Percentiles rank a stretch among this genome's conserved stretches.
Conservation (phyloP, 257 asterid genomes). For the Oldenlandia corymbosa region DNA sequence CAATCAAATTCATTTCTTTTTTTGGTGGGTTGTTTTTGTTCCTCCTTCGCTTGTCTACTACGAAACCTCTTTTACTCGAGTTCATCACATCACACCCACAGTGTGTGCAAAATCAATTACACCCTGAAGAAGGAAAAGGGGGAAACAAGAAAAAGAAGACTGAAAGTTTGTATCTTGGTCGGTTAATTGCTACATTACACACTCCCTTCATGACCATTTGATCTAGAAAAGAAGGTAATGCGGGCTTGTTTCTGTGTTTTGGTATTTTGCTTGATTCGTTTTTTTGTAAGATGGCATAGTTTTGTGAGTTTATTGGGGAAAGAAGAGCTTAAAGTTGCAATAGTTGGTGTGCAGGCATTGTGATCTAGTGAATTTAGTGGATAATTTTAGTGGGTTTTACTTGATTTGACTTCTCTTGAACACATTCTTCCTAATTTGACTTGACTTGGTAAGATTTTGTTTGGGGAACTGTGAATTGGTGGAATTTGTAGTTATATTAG, state of each 20-base stretch:
- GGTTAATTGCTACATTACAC: conserved; percentile 10
- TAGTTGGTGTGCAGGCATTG: conserved; percentile 11
- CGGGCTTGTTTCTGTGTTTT: too few species aligned
- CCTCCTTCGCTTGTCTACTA: conserved; percentile 33
- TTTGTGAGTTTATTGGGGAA: conserved; percentile 15
- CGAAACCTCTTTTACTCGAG: conserved; percentile 10
- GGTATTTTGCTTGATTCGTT: too few species aligned
- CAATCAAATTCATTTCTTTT: background rate
- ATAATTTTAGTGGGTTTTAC: conserved; percentile 19
- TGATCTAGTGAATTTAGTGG: conserved; percentile 14
- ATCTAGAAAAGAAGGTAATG: background rate
- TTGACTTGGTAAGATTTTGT: background rate
- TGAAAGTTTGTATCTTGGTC: too few species aligned
- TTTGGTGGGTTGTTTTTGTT: conserved; percentile 10
- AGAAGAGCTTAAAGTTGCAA: conserved; percentile 8
- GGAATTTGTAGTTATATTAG: background rate
- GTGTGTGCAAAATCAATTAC: background rate
- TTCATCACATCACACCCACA: background rate
- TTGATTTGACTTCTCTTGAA: conserved; percentile 3
- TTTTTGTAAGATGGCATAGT: background rate
- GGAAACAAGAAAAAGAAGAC: too few species aligned
- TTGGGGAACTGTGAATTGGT: background rate
- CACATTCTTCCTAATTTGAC: background rate
- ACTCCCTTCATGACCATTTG: conserved; percentile 17
- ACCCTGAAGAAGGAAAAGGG: background rate